Base-by-base conservation (phyloP, 1,139 yeast species). In the Debaryomyces nepalensis region DNA sequence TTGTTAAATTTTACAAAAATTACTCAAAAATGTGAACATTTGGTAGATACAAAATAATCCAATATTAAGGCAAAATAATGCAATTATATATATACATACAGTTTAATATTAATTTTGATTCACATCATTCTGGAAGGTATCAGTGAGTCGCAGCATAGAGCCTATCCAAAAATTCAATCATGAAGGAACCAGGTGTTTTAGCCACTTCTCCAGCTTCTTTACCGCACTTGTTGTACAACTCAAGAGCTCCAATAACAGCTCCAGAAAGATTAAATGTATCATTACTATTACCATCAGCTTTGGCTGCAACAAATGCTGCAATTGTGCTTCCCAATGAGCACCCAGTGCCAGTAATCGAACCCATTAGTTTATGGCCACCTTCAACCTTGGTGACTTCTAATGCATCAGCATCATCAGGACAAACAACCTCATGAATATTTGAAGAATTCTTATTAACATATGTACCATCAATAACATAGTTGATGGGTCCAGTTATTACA, bases 331-430 rank as follows among this genome's bases (percentile, higher is more conserved):
- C 96, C 36, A 89, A 67, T 0, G 93, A 79, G 51, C 97, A 91
- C 0, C 97, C 98, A 2, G 95, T 76, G 0, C 96, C 97, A 0
- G 97, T 90, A n/a, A 90, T 77, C 10, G 68, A 59, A 1, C 87
- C 86, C 86, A 90, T 84, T 33, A 83, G 56, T 14, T 69, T 63
- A 50, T 82, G 77, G 0, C 96, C 95, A 10, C 93, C 95, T 2
- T 58, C 48, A 3, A 81, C 60, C 9, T 32, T 49, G 2, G 42
- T 48, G 3, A 48, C 40, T 19, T 45, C 44, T n/a, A 46, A 33
- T 1, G 33, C 40, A 2, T 27, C 26, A 8, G 26, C 14, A 7
- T 29, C 15, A n/a, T 23, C 12, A 4, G 31, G 27, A 11, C 20
- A 12, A 19, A 16, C 16, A n/a, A 40, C 26, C 5, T 36, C 41